These are phyloP conservation scores for Biscogniauxia marginata DNA, from an alignment of 2,329 filamentous ascomycete genomes.

Conservation along the genomic window DNA sequence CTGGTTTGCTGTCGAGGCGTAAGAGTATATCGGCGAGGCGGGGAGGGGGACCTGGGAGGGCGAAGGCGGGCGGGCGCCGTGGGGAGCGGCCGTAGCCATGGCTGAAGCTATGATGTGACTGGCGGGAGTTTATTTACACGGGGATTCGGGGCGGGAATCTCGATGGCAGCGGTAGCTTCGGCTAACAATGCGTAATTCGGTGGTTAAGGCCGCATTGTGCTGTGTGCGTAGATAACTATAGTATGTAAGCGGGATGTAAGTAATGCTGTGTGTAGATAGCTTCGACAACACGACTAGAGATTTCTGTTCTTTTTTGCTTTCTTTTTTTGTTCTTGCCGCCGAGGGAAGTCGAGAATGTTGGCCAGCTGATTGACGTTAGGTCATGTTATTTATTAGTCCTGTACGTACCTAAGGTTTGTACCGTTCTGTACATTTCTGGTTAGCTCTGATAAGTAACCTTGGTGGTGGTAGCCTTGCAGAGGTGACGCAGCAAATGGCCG, in stretches of 20 bases:
- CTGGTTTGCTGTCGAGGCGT: constrained; percentile 61
- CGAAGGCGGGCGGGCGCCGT: constrained; percentile 46
- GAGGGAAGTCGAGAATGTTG: too few relatives aligned
- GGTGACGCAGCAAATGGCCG: not conserved
- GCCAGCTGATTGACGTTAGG: not conserved
- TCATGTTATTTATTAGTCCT: not conserved
- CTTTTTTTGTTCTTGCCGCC: too few relatives aligned
- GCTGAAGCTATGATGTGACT: not conserved
- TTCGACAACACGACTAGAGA: too few relatives aligned
- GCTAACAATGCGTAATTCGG: not conserved
- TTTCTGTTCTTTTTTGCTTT: too few relatives aligned
- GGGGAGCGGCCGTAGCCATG: not conserved
- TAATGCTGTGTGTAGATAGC: too few relatives aligned
- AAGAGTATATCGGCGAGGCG: constrained; percentile 61
- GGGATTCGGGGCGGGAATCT: not conserved
- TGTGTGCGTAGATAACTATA: too few relatives aligned
- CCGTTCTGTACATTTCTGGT: not conserved
- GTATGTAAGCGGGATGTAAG: too few relatives aligned
- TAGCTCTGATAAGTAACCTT: not conserved
- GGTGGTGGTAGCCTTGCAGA: not conserved
- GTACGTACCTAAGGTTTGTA: not conserved
- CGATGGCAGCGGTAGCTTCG: not conserved
- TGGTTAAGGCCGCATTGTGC: not conserved
- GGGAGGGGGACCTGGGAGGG: constrained; percentile 61
- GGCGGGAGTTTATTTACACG: not conserved